A percentile compares a stretch with the other conserved stretches of the same genome.
These are phyloP conservation scores for Theobroma grandiflorum DNA, from an alignment of 441 rosid genomes.

Conservation along the genomic window DNA sequence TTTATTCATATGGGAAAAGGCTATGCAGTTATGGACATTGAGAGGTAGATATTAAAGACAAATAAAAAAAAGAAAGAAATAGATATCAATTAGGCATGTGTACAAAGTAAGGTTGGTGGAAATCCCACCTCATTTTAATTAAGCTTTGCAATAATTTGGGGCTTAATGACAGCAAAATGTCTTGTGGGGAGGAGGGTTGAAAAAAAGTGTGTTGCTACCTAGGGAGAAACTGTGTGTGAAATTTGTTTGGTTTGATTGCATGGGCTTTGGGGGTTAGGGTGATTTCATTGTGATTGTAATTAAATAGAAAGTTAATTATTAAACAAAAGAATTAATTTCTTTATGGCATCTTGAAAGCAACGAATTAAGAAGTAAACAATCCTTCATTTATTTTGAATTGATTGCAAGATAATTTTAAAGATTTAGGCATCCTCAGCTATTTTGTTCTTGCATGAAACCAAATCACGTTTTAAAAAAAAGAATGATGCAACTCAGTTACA, in stretches of 20 bases:
- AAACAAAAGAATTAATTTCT: conserved; percentile 7
- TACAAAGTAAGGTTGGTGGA: conserved; percentile 29
- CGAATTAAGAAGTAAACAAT: neutral
- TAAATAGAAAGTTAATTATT: neutral
- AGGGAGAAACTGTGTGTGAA: conserved; percentile 5
- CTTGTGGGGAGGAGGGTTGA: conserved; percentile 21
- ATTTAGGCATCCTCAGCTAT: neutral
- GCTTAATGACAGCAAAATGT: conserved; percentile 32
- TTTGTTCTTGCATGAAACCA: neutral
- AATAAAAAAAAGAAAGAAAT: neutral
- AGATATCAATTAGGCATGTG: conserved; percentile 18
- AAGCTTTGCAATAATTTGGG: conserved; percentile 41
- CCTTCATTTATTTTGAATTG: neutral
- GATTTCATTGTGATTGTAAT: conserved; percentile 11
- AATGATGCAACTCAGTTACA: neutral
- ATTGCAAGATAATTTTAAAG: neutral
- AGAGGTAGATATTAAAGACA: conserved; percentile 35
- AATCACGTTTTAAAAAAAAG: neutral
- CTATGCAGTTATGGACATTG: conserved; percentile 40
- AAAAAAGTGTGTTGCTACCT: neutral
- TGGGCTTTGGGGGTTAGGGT: neutral
- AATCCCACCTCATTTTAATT: conserved; percentile 26
- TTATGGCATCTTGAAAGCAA: neutral
- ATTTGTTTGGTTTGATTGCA: conserved; percentile 27
- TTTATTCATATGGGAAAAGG: conserved; percentile 47